These are phyloP conservation scores for Diddensiella caesifluorescens DNA, from an alignment of 805 yeast species.

Conservation along the genomic window DNA sequence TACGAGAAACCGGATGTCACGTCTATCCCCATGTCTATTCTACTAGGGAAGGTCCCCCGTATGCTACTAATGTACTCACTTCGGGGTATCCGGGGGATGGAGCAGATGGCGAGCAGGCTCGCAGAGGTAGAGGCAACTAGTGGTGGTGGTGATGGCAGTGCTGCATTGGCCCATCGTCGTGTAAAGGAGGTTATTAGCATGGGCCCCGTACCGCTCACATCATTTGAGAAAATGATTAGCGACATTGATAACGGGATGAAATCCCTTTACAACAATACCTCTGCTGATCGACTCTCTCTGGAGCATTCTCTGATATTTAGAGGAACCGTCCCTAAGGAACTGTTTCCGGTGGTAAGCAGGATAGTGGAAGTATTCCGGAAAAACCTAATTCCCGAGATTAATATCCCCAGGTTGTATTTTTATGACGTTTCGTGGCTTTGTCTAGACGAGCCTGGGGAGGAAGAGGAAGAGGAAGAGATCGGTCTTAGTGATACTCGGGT, in stretches of 20 bases:
- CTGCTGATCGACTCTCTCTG: conserved; percentile 39
- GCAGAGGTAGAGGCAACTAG: conserved; percentile 22
- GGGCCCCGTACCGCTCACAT: conserved; percentile 28
- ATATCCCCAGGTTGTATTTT: conserved; percentile 52
- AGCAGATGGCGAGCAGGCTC: conserved; percentile 24
- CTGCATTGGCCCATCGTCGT: conserved; percentile 26
- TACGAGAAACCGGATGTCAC: conserved; percentile 5
- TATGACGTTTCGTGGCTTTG: conserved; percentile 65
- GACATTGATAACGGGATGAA: conserved; percentile 36
- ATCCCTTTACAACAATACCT: conserved; percentile 28
- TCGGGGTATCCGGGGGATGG: conserved; percentile 37
- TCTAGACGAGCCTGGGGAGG: conserved; percentile 32
- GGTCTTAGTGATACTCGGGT: conserved; percentile 5
- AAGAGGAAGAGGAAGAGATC: too few species aligned
- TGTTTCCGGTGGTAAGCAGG: conserved; percentile 31
- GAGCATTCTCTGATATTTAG: conserved; percentile 60
- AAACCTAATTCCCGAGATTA: conserved; percentile 40
- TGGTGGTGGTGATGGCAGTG: conserved; percentile 18
- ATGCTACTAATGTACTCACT: conserved; percentile 33
- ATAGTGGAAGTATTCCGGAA: conserved; percentile 46
- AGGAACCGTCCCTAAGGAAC: conserved; percentile 50
- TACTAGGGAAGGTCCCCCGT: conserved; percentile 35
- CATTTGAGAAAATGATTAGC: conserved; percentile 34
- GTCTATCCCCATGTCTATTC: conserved; percentile 30
- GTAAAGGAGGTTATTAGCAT: conserved; percentile 25